Evolutionary conservation across 2,329 filamentous ascomycete genomes (phyloP).

Genomic region (Atkinsonella hypoxylon): DNA sequence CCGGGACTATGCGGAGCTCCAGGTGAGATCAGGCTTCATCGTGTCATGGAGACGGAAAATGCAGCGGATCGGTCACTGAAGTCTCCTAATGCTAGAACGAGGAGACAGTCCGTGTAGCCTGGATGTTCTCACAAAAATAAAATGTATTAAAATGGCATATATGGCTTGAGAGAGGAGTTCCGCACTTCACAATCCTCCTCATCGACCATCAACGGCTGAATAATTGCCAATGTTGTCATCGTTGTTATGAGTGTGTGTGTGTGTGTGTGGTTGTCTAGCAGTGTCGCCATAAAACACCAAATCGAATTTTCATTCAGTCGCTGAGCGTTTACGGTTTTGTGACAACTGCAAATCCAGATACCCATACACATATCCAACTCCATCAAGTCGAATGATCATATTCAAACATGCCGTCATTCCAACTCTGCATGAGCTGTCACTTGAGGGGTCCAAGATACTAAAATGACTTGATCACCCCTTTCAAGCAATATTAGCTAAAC

Average conservation of each 20-base stretch:
- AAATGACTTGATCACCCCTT: background rate
- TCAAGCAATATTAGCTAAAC: background rate
- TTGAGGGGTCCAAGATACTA: background rate
- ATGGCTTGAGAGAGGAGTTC: background rate
- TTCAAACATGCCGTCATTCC: slow-evolving; percentile 5
- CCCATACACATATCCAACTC: slow-evolving; percentile 1
- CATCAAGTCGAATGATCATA: slow-evolving; percentile 1
- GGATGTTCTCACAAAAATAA: background rate
- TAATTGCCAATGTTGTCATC: background rate
- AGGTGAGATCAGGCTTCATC: background rate
- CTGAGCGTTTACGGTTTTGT: background rate
- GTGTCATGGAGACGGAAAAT: background rate
- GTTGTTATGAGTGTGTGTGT: background rate
- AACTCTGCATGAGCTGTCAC: background rate
- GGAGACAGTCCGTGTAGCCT: background rate
- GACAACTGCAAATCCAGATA: background rate
- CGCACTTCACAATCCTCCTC: background rate
- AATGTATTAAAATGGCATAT: background rate
- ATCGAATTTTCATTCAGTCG: background rate
- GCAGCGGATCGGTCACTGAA: background rate
- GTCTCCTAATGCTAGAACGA: background rate
- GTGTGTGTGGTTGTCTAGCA: background rate
- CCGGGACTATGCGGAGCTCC: background rate
- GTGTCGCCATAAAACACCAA: background rate
- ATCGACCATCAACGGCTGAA: background rate